Percentiles rank a stretch among this genome's conserved stretches.
Conservation (phyloP, 768 basidiomycete species). For the Mycena pura region DNA sequence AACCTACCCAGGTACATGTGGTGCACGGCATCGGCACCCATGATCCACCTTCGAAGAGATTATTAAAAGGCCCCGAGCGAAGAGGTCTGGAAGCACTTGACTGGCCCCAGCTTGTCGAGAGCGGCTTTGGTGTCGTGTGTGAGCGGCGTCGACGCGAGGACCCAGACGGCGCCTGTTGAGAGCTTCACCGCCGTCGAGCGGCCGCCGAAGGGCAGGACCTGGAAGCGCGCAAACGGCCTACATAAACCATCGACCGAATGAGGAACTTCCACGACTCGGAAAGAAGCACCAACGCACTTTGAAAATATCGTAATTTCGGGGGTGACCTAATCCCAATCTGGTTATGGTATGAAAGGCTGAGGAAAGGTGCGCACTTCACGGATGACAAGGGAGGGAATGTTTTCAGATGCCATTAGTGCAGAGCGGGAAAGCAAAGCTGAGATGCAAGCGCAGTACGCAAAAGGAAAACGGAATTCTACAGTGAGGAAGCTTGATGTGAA, state of each 20-base stretch:
- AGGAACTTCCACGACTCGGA: constrained; percentile 1
- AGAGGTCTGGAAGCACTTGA: constrained; percentile 62
- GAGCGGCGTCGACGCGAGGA: constrained; percentile 82
- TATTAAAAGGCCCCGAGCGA: background rate
- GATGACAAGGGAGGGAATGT: constrained; percentile 24
- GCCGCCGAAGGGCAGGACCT: constrained; percentile 78
- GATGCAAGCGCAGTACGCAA: no score
- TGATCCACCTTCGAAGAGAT: constrained; percentile 53
- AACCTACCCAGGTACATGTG: constrained; percentile 60
- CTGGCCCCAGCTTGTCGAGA: constrained; percentile 68
- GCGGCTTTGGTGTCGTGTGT: constrained; percentile 67
- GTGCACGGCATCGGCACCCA: constrained; percentile 65
- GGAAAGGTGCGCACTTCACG: constrained; percentile 5
- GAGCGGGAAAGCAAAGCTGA: no score
- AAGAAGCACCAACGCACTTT: constrained; percentile 2
- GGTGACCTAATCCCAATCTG: constrained; percentile 6
- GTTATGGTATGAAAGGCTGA: background rate
- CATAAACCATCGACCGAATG: background rate
- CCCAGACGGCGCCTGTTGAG: constrained; percentile 72
- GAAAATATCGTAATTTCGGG: constrained; percentile 20
- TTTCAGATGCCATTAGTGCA: constrained; percentile 10
- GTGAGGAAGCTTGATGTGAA: no score
- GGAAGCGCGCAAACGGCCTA: constrained; percentile 73
- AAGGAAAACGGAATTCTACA: no score
- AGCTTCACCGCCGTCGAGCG: constrained; percentile 83